Evolutionary conservation across 768 basidiomycete species (phyloP).

Genomic region (Rhodotorula graminis): DNA sequence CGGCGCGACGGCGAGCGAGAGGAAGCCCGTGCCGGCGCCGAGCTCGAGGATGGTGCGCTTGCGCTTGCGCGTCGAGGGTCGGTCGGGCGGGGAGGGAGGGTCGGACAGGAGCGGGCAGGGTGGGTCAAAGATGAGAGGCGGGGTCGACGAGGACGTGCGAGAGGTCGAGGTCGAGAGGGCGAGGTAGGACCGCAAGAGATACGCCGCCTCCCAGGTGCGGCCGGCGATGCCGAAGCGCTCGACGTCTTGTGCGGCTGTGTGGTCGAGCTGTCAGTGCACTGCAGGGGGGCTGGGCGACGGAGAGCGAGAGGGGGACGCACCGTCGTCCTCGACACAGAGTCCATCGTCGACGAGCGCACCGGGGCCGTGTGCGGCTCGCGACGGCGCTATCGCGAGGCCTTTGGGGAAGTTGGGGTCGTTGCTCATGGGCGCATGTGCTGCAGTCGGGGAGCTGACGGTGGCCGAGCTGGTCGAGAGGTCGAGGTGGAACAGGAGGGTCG

Average conservation of each 20-base stretch:
- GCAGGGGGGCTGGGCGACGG: neutral
- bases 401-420: slow-evolving; percentile 28
- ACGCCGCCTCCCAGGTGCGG: slow-evolving; percentile 62
- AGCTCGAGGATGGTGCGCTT: slow-evolving; percentile 59
- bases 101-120: slow-evolving; percentile 9
- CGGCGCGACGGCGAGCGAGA: slow-evolving; percentile 52
- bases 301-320: neutral
- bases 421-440: too few species aligned
- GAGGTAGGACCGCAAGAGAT: slow-evolving; percentile 59
- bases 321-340: neutral
- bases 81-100: slow-evolving; percentile 40
- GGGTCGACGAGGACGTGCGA: slow-evolving; percentile 56
- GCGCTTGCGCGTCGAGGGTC: slow-evolving; percentile 55
- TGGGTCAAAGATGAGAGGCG: slow-evolving; percentile 43
- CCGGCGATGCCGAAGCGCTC: slow-evolving; percentile 34
- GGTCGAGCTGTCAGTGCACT: too few species aligned
- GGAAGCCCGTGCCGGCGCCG: slow-evolving; percentile 70
- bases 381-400: neutral
- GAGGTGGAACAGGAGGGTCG: too few species aligned
- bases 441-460: too few species aligned
- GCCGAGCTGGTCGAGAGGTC: too few species aligned
- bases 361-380: neutral
- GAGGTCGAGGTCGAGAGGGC: slow-evolving; percentile 47
- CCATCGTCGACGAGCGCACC: neutral
- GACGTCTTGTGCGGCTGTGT: slow-evolving; percentile 26